These are phyloP conservation scores for Fusarium xyrophilum DNA, from an alignment of 2,329 filamentous ascomycete species.

Conservation along the genomic window DNA sequence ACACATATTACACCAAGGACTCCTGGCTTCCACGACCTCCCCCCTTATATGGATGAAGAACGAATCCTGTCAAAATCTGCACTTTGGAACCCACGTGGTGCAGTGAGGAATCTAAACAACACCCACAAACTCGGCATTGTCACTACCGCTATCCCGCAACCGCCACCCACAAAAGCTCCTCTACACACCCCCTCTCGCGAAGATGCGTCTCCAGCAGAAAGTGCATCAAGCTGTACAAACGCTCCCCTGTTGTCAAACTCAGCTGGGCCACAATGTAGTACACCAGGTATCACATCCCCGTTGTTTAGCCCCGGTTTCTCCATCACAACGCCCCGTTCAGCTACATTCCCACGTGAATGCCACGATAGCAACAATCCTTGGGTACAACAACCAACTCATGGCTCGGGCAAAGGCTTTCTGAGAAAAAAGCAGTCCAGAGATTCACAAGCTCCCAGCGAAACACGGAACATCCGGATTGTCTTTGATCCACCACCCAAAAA, in stretches of 20 bases:
- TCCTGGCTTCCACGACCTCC: constrained; percentile 27
- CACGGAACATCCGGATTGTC: constrained; percentile 46
- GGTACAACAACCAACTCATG: constrained; percentile 20
- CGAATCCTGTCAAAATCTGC: constrained; percentile 21
- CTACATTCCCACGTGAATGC: constrained; percentile 14
- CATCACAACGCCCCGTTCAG: constrained; percentile 31
- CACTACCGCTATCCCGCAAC: constrained; percentile 33
- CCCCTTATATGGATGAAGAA: constrained; percentile 30
- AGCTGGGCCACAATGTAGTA: constrained; percentile 43
- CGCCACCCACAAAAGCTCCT: constrained; percentile 26
- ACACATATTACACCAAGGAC: constrained; percentile 44
- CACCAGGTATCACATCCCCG: constrained; percentile 27
- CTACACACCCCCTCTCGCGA: constrained; percentile 27
- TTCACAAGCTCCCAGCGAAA: constrained; percentile 48
- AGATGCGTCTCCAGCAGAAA: constrained; percentile 44
- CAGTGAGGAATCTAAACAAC: constrained; percentile 1
- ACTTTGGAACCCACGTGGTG: constrained; percentile 14
- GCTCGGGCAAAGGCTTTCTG: constrained; percentile 17
- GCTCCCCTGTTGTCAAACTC: constrained; percentile 46
- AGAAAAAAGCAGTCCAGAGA: constrained; percentile 35
- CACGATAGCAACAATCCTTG: constrained; percentile 28
- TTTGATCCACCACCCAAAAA: constrained; percentile 51
- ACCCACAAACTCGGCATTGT: constrained; percentile 25
- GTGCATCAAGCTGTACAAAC: constrained; percentile 46
- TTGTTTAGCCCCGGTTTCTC: constrained; percentile 36